A percentile compares a stretch with the other conserved stretches of the same genome.
Evolutionary conservation across 2,329 filamentous ascomycete genomes (phyloP).

Genomic region (Lojkania enalia): DNA sequence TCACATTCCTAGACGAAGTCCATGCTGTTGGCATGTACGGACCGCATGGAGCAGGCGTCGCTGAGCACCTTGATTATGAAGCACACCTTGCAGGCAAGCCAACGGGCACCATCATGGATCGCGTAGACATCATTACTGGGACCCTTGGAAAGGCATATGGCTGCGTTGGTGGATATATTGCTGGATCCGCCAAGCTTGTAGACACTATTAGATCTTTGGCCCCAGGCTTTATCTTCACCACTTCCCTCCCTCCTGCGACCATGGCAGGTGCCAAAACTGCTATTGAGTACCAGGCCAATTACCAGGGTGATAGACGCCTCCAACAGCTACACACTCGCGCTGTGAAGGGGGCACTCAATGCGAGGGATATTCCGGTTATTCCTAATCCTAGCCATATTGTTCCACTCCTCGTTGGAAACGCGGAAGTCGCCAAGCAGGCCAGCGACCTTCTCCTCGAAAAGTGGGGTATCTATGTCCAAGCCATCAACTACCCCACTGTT

Average conservation of each 20-base stretch:
- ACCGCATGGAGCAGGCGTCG: constrained; percentile 90
- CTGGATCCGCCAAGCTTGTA: constrained; percentile 81
- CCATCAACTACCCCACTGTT: constrained; percentile 98
- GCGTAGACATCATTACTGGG: constrained; percentile 95
- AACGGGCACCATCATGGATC: constrained; percentile 86
- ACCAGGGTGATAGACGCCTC: constrained; percentile 83
- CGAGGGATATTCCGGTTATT: constrained; percentile 89
- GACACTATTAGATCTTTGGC: constrained; percentile 93
- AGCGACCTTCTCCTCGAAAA: constrained; percentile 89
- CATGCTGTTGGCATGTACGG: constrained; percentile 99
- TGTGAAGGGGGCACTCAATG: constrained; percentile 81
- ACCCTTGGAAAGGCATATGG: constrained; percentile 98
- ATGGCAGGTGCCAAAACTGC: constrained; percentile 93
- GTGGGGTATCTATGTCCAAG: constrained; percentile 95
- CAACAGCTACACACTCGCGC: constrained; percentile 96
- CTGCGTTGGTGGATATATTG: constrained; percentile 97
- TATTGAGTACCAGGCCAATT: constrained; percentile 89
- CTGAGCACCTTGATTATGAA: constrained; percentile 95
- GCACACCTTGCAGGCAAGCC: constrained; percentile 75
- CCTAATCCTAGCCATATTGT: constrained; percentile 97
- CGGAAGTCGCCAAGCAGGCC: constrained; percentile 86
- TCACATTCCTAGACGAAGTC: constrained; percentile 98
- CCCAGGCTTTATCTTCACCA: constrained; percentile 98
- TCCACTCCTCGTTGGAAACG: constrained; percentile 90
- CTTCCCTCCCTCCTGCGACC: constrained; percentile 89